Conservation (phyloP, 108 stramenopile genomes). For the Cyclotella choctawhatcheeana region DNA sequence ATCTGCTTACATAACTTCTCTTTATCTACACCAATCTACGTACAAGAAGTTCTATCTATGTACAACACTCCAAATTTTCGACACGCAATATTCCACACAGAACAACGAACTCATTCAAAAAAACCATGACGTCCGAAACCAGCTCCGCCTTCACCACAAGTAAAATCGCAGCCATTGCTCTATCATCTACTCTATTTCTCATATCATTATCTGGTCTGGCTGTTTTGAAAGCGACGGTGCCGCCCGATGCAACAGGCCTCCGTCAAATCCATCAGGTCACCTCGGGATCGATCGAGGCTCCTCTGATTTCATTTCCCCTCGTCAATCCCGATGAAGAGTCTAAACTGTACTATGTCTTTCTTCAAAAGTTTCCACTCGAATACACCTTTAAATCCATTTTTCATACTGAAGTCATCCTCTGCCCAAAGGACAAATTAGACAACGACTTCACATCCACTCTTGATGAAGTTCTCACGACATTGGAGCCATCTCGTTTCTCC, state of each 20-base stretch:
- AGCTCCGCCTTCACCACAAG: neutral
- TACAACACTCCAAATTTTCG: no score
- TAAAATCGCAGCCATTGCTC: neutral
- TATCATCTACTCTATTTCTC: conserved; percentile 6
- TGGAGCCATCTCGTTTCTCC: conserved; percentile 6
- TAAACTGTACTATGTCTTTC: conserved; percentile 34
- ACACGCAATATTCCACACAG: no score
- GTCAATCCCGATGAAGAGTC: neutral
- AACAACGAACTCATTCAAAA: no score
- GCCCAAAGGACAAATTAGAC: conserved; percentile 32
- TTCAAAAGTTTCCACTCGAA: conserved; percentile 52
- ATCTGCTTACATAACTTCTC: no score
- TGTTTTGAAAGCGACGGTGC: neutral
- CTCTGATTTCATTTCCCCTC: neutral
- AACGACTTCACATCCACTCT: conserved; percentile 24
- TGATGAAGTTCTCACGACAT: conserved; percentile 14
- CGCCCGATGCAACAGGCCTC: neutral
- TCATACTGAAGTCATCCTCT: conserved; percentile 53
- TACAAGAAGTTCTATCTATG: no score
- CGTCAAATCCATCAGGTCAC: neutral
- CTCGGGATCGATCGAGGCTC: neutral
- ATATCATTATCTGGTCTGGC: neutral
- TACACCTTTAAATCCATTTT: conserved; percentile 34
- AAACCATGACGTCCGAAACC: conserved; percentile 9
- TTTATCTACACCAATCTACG: no score